These are phyloP conservation scores for Henningerozyma blattae DNA, from an alignment of 805 yeast genomes.

Conservation along the genomic window DNA sequence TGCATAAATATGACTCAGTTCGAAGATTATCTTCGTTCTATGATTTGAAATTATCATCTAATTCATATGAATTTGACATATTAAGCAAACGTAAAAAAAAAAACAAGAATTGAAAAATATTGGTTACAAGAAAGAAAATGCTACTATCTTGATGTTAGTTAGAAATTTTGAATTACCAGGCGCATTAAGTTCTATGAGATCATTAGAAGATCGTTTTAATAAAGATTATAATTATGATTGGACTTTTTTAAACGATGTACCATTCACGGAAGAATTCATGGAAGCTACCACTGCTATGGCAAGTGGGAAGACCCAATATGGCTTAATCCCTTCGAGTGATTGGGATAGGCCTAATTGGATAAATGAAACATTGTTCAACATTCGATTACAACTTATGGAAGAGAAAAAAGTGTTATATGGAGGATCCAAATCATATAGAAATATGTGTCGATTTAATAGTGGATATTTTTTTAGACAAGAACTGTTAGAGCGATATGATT, in stretches of 20 bases:
- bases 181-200: constrained; percentile 65
- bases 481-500: constrained; percentile 60
- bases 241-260: constrained; percentile 69
- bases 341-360: constrained; percentile 74
- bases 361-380: constrained; percentile 43
- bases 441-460: constrained; percentile 92
- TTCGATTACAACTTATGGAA: constrained; percentile 32
- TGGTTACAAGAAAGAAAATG: constrained; percentile 33
- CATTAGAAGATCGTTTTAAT: constrained; percentile 67
- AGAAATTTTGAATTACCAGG: constrained; percentile 69
- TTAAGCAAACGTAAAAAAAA: not conserved
- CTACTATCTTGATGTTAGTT: constrained; percentile 79
- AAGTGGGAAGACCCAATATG: constrained; percentile 50
- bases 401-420: constrained; percentile 50
- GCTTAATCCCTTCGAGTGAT: constrained; percentile 48
- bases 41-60: constrained; percentile 17
- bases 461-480: constrained; percentile 82
- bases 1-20: constrained; percentile 8
- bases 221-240: constrained; percentile 56
- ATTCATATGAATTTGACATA: constrained; percentile 14
- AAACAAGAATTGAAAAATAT: not conserved
- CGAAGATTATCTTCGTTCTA: constrained; percentile 5
- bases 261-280: constrained; percentile 52
- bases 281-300: constrained; percentile 50
- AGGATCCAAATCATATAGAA: constrained; percentile 57